phyloP scores from a whole-genome alignment of 768 basidiomycete species.

The Agaricus blazei region DNA sequence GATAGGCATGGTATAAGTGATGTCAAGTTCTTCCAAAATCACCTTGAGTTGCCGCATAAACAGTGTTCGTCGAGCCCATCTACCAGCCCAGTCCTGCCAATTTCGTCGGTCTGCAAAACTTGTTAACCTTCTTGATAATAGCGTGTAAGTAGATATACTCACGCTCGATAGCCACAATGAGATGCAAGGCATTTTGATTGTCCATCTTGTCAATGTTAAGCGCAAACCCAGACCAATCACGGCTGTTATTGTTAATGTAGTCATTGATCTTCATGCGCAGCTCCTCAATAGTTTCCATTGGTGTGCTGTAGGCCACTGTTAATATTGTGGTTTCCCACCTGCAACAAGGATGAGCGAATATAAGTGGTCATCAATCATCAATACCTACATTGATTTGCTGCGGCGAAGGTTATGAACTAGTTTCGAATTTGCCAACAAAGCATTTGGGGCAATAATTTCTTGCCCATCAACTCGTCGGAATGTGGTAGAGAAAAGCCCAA shows the following conservation, averaged over 20 bases:
- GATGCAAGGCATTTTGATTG: conserved; percentile 63
- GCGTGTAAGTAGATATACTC: conserved; percentile 22
- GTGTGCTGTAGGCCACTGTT: conserved; percentile 63
- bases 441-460: conserved; percentile 75
- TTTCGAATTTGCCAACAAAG: conserved; percentile 63
- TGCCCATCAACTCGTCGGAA: conserved; percentile 80
- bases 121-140: not conserved
- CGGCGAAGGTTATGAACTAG: conserved; percentile 76
- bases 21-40: conserved; percentile 67
- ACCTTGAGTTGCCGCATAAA: conserved; percentile 76
- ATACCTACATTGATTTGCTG: conserved; percentile 63
- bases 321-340: conserved; percentile 69
- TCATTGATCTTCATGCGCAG: conserved; percentile 51
- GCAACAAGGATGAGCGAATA: not conserved
- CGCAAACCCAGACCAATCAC: conserved; percentile 64
- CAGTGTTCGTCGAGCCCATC: conserved; percentile 67
- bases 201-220: conserved; percentile 80
- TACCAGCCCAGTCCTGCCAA: conserved; percentile 86
- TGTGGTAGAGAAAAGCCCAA: conserved; percentile 74
- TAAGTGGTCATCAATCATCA: not conserved
- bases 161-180: conserved; percentile 72
- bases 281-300: conserved; percentile 66
- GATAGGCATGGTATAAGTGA: conserved; percentile 64
- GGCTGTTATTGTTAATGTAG: conserved; percentile 58
- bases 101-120: conserved; percentile 56